phyloP scores from a whole-genome alignment of 352 stramenopile species.

The Globisporangium cylindrosporum region DNA sequence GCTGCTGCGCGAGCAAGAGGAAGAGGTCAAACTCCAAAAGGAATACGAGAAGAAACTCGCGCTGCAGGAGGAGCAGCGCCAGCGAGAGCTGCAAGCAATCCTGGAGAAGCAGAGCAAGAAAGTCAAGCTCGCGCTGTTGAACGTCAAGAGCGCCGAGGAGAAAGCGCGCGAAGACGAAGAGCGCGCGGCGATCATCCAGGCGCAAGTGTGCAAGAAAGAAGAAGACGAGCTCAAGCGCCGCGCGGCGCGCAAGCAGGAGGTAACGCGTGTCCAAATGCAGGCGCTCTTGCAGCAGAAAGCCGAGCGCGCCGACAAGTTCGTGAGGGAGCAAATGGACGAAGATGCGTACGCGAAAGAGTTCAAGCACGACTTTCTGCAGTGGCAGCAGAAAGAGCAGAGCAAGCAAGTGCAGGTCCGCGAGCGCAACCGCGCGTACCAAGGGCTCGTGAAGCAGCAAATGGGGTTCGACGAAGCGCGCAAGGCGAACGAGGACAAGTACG shows the following conservation, averaged over 20 bases:
- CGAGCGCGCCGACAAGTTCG: constrained; percentile 29
- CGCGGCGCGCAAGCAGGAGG: constrained; percentile 31
- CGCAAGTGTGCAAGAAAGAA: constrained; percentile 35
- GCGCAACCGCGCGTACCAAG: constrained; percentile 39
- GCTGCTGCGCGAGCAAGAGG: constrained; percentile 33
- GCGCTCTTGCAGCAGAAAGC: constrained; percentile 44
- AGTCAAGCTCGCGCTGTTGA: constrained; percentile 53
- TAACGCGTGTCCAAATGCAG: constrained; percentile 28
- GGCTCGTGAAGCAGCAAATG: constrained; percentile 53
- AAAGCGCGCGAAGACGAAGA: constrained; percentile 56
- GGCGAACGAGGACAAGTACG: constrained; percentile 58
- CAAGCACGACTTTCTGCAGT: constrained; percentile 43
- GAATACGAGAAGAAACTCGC: constrained; percentile 51
- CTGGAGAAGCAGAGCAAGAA: constrained; percentile 50
- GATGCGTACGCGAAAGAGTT: constrained; percentile 39
- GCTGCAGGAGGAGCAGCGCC: constrained; percentile 41
- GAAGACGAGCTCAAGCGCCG: constrained; percentile 32
- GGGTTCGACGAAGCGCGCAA: constrained; percentile 30
- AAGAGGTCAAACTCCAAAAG: constrained; percentile 41
- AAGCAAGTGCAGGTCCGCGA: constrained; percentile 31
- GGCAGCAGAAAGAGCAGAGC: constrained; percentile 34
- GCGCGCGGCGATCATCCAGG: constrained; percentile 39
- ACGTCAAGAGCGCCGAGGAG: constrained; percentile 61
- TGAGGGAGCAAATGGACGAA: constrained; percentile 34
- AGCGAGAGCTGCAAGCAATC: constrained; percentile 44